A percentile compares a stretch with the other conserved stretches of the same genome.
Evolutionary conservation across 805 yeast species (phyloP).

Genomic region (Candida broadrunensis): DNA sequence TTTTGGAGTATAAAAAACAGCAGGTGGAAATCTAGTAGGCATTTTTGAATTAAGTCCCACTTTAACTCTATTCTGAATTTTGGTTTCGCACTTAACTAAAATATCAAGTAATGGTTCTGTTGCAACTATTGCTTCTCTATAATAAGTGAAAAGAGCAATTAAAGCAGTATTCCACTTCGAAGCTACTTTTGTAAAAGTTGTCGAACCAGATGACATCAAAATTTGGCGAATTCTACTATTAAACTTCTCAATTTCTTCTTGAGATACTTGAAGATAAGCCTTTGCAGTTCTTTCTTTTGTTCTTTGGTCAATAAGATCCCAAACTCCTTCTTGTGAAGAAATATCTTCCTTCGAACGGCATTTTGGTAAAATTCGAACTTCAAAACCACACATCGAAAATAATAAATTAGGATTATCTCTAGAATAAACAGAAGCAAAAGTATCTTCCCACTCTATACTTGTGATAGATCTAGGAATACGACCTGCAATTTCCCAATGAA

Average conservation of each 20-base stretch:
- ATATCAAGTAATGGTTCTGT: slow-evolving; percentile 76
- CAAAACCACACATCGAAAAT: slow-evolving; percentile 94
- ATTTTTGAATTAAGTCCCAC: slow-evolving; percentile 94
- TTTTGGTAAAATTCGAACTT: slow-evolving; percentile 82
- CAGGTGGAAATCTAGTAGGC: slow-evolving; percentile 99
- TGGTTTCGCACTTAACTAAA: slow-evolving; percentile 87
- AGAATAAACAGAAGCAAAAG: slow-evolving; percentile 86
- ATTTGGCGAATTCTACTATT: slow-evolving; percentile 83
- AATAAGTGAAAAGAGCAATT: slow-evolving; percentile 82
- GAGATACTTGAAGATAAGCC: slow-evolving; percentile 81
- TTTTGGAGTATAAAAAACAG: slow-evolving; percentile 95
- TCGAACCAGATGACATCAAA: slow-evolving; percentile 91
- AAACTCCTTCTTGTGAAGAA: slow-evolving; percentile 75
- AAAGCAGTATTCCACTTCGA: slow-evolving; percentile 95
- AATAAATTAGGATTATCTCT: slow-evolving; percentile 84
- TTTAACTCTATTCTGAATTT: slow-evolving; percentile 90
- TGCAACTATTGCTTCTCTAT: slow-evolving; percentile 86
- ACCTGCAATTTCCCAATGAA: slow-evolving; percentile 82
- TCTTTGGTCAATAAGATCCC: slow-evolving; percentile 74
- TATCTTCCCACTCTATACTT: slow-evolving; percentile 71
- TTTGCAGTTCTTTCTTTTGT: slow-evolving; percentile 86
- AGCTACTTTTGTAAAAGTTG: slow-evolving; percentile 91
- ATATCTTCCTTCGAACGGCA: slow-evolving; percentile 51
- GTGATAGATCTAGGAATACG: slow-evolving; percentile 78
- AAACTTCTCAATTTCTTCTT: slow-evolving; percentile 75